A percentile compares a stretch with the other conserved stretches of the same genome.
Evolutionary conservation across 768 basidiomycete genomes (phyloP).

Genomic region (Rhodotorula diobovata): DNA sequence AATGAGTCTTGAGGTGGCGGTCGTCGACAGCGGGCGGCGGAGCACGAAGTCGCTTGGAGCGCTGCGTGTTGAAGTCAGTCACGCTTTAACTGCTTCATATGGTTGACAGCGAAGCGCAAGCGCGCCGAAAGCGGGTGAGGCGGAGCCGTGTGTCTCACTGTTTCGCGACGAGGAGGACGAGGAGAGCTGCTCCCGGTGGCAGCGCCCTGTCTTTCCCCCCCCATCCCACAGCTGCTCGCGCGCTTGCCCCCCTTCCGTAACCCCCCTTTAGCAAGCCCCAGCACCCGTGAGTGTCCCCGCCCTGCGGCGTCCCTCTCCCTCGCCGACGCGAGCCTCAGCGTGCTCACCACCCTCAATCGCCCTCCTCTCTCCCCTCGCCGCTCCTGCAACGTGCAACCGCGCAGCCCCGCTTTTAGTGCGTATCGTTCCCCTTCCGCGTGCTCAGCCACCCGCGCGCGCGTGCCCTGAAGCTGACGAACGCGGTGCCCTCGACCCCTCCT

Average conservation of each 20-base stretch:
- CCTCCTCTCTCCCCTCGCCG: neutral
- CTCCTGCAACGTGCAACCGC: no score
- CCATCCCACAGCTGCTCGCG: neutral
- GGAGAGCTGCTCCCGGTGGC: neutral
- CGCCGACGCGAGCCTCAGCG: neutral
- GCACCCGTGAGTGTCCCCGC: neutral
- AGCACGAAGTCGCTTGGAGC: no score
- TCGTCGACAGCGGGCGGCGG: no score
- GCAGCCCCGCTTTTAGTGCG: neutral
- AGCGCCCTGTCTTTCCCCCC: no score
- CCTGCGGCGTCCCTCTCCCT: neutral
- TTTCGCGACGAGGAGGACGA: neutral
- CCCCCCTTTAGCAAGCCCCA: neutral
- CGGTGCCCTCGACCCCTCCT: neutral
- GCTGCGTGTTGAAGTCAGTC: no score
- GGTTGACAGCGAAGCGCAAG: no score
- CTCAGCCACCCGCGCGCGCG: neutral
- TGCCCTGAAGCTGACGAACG: neutral
- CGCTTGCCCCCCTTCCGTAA: neutral
- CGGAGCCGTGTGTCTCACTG: neutral
- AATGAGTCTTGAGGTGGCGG: neutral
- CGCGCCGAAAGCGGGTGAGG: no score
- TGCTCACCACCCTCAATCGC: no score
- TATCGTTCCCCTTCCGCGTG: accelerated
- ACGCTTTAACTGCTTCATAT: no score